Conservation (phyloP, 805 yeast species). For the Osmozyma mogii region DNA sequence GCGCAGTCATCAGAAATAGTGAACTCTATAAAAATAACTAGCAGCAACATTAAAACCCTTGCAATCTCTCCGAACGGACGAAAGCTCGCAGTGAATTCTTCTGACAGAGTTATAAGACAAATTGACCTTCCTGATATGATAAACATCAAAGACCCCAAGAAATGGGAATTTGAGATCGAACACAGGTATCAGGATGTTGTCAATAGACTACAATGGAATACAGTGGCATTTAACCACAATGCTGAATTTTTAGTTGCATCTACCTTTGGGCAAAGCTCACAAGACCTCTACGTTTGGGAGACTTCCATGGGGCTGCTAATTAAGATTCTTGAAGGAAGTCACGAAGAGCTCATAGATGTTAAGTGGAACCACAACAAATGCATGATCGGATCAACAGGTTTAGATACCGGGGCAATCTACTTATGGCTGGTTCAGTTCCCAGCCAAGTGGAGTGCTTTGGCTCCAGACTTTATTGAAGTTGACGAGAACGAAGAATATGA, state of each 20-base stretch:
- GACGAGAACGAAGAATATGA: conserved; percentile 86
- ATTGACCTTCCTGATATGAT: conserved; percentile 39
- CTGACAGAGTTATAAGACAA: conserved; percentile 71
- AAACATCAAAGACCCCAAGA: conserved; percentile 20
- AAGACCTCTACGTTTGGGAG: conserved; percentile 90
- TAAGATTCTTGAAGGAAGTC: conserved; percentile 84
- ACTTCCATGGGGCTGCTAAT: conserved; percentile 80
- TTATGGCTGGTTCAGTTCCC: conserved; percentile 78
- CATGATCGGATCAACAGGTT: conserved; percentile 71
- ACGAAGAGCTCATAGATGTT: conserved; percentile 78
- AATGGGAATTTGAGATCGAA: conserved; percentile 55
- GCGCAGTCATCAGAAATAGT: conserved; percentile 26
- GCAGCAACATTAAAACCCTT: conserved; percentile 64
- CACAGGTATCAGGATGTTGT: conserved; percentile 88
- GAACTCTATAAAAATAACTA: conserved; percentile 49
- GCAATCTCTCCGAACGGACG: conserved; percentile 50
- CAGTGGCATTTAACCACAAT: conserved; percentile 63
- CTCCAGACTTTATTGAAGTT: conserved; percentile 92
- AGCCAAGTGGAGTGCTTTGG: conserved; percentile 93
- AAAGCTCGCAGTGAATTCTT: conserved; percentile 64
- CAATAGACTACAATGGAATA: conserved; percentile 82
- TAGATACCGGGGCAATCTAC: conserved; percentile 77
- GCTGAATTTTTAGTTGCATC: conserved; percentile 85
- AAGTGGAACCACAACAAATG: conserved; percentile 80
- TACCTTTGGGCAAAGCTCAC: conserved; percentile 74